These are phyloP conservation scores for Musa beccarii DNA, from an alignment of 176 grass and related monocot genomes.

Conservation along the genomic window DNA sequence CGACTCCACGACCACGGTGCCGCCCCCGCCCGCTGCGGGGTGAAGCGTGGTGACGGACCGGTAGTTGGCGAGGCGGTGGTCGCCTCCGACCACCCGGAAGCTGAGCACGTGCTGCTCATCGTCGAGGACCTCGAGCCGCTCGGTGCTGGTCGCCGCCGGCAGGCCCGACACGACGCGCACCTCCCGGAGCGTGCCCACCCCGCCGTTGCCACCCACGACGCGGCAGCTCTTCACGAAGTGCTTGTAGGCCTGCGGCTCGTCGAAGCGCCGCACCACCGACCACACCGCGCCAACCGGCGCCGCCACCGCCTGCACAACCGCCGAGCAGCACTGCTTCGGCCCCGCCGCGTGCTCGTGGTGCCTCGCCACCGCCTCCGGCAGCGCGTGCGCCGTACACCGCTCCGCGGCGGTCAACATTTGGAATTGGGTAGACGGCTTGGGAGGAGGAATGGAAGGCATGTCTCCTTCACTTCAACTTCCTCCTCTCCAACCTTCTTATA, in stretches of 20 bases:
- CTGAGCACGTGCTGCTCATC: slow-evolving; percentile 20
- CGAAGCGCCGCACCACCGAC: slow-evolving; percentile 13
- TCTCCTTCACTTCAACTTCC: neutral
- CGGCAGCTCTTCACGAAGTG: slow-evolving; percentile 22
- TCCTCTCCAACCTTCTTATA: neutral
- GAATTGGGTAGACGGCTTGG: slow-evolving; percentile 41
- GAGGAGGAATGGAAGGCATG: slow-evolving; percentile 21
- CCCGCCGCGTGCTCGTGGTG: slow-evolving; percentile 20
- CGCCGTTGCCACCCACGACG: slow-evolving; percentile 5
- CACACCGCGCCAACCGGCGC: slow-evolving; percentile 7
- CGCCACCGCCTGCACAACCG: slow-evolving; percentile 11
- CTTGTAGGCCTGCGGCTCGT: slow-evolving; percentile 20
- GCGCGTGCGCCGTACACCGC: slow-evolving; percentile 12
- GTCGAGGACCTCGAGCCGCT: slow-evolving; percentile 21
- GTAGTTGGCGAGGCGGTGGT: slow-evolving; percentile 20
- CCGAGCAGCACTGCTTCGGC: slow-evolving; percentile 14
- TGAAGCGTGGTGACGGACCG: slow-evolving; percentile 19
- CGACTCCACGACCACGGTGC: slow-evolving; percentile 2
- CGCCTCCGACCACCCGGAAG: slow-evolving; percentile 18
- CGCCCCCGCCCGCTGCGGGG: neutral
- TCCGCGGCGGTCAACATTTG: neutral
- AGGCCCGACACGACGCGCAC: slow-evolving; percentile 5
- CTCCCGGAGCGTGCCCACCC: slow-evolving; percentile 11
- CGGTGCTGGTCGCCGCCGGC: slow-evolving; percentile 14
- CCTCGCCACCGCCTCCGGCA: slow-evolving; percentile 8